Evolutionary conservation across 192 early-diverging fungal genomes (phyloP), one percentile per base, ranked within the genome.

Genomic region (Mortierella hygrophila): DNA sequence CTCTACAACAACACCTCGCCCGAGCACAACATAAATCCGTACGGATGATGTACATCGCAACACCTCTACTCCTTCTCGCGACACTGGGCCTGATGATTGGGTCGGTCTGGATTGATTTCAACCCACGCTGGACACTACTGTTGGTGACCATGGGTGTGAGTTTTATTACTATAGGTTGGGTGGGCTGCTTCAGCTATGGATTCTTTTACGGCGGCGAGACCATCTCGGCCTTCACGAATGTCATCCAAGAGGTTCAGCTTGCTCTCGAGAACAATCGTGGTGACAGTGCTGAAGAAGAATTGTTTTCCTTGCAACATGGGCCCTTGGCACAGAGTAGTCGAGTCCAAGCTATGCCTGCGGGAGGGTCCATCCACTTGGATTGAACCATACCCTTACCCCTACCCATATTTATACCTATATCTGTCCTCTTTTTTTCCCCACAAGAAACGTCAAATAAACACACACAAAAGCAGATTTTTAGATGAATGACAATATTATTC

Each of bases 151-250:
- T 65, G 29, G 69, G 54, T 9, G 1, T 80, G 38, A 47, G 68
- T n/a, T 7, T 77, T 6, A 6, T 74, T 7, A 65, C 78, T 1
- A 68, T 60, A 0, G n/a, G 20, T 11, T 85, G 74, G 78, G 60
- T 76, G 0, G 35, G 46, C 16, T 68, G 68, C 32, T 40, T 85
- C 1, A 41, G 76, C 23, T 85, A 85, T 77, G 78, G 83, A 5
- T 80, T 80, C 46, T 46, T 85, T 16, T 80, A 77, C 55, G 83
- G 78, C 20, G 68, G 83, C 10, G 83, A 85, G 63, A 77, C 74
- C n/a, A 29, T 75, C 54, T 76, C 83, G 6, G 78, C 52, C 1
- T 76, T 76, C n/a, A 38, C 38, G 23, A 85, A 85, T 60, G 72
- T 63, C 2, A 75, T 83, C 35, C 72, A 78, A 26, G 82, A 82